Evolutionary conservation across 1,284 basidiomycete genomes (phyloP).

Genomic region (Ganoderma sp.): DNA sequence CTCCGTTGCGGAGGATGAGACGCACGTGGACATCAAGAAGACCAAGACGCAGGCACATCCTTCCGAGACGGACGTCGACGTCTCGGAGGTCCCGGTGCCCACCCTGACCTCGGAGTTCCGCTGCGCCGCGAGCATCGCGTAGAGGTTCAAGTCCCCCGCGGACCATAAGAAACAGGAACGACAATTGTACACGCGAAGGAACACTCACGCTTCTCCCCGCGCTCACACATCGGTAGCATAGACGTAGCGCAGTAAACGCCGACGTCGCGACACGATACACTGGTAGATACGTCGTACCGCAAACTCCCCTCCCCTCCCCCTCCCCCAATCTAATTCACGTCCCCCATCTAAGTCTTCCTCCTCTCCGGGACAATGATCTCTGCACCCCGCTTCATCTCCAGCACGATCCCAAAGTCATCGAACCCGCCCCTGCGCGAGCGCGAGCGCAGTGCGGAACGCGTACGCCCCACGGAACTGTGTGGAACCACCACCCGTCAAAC

Average conservation of each 20-base stretch:
- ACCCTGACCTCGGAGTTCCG: slow-evolving; percentile 17
- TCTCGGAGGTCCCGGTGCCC: slow-evolving; percentile 11
- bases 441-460: slow-evolving; percentile 27
- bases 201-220: background rate
- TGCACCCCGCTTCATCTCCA: slow-evolving; percentile 51
- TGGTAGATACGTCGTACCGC: background rate
- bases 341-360: background rate
- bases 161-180: background rate
- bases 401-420: slow-evolving; percentile 14
- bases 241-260: background rate
- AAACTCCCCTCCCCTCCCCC: too few species aligned
- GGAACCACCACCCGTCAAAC: too few species aligned
- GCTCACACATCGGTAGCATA: background rate
- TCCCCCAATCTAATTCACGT: background rate
- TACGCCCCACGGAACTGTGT: background rate
- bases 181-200: background rate
- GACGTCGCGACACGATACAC: too few species aligned
- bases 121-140: background rate
- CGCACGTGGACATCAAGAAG: slow-evolving; percentile 25
- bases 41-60: background rate
- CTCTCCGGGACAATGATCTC: slow-evolving; percentile 59
- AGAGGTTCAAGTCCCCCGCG: background rate
- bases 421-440: slow-evolving; percentile 20
- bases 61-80: slow-evolving; percentile 2
- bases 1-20: slow-evolving; percentile 20